phyloP scores from a whole-genome alignment of 768 basidiomycete genomes.

The Nidularia sp. region DNA sequence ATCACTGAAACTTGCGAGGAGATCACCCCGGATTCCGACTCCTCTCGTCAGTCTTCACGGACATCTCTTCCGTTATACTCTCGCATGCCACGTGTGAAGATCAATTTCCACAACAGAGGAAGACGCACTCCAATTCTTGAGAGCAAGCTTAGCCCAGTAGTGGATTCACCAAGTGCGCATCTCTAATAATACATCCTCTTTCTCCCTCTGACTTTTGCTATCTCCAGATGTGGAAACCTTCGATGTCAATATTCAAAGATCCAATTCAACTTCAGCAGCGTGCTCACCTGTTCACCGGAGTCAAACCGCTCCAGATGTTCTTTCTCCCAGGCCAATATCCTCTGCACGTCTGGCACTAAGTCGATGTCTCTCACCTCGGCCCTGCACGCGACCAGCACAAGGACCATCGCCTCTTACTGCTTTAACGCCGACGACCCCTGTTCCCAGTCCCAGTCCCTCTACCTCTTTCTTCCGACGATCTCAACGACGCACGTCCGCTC shows the following conservation, averaged over 20 bases:
- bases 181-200: background rate
- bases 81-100: slow-evolving; percentile 9
- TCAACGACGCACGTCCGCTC: slow-evolving; percentile 23
- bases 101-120: slow-evolving; percentile 1
- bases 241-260: no score
- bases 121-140: background rate
- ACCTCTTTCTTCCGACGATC: slow-evolving; percentile 21
- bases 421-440: slow-evolving; percentile 6
- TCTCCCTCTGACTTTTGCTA: background rate
- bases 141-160: background rate
- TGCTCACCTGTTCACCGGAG: no score
- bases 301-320: no score
- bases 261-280: no score
- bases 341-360: background rate
- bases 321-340: no score
- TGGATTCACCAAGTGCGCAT: background rate
- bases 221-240: no score
- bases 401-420: background rate
- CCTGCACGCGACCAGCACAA: background rate
- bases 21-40: slow-evolving; percentile 13
- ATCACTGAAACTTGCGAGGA: slow-evolving; percentile 9
- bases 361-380: background rate
- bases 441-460: slow-evolving; percentile 11
- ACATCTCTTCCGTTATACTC: slow-evolving; percentile 13
- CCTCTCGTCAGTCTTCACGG: slow-evolving; percentile 15